These are phyloP conservation scores for Xylaria multiplex DNA, from an alignment of 2,329 filamentous ascomycete genomes.

Conservation along the genomic window DNA sequence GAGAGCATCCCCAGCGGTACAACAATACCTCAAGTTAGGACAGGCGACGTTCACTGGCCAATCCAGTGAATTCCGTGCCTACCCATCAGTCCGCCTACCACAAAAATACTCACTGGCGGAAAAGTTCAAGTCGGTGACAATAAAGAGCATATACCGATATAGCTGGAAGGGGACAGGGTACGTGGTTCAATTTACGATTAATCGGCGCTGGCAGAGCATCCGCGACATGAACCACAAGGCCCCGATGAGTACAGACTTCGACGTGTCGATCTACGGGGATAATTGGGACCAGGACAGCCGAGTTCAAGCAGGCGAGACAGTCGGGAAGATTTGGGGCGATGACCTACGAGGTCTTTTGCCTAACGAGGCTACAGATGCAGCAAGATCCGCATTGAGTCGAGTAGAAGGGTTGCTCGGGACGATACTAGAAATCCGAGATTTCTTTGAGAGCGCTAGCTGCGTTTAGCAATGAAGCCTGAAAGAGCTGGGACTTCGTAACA, in stretches of 20 bases:
- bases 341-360: conserved; percentile 43
- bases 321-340: conserved; percentile 44
- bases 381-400: conserved; percentile 49
- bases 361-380: conserved; percentile 21
- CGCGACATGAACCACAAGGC: conserved; percentile 35
- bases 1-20: conserved; percentile 39
- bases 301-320: conserved; percentile 28
- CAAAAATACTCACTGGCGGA: conserved; percentile 25
- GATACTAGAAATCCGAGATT: conserved; percentile 40
- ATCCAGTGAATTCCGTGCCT: conserved; percentile 37
- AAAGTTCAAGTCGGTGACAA: conserved; percentile 46
- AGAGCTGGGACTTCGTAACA: neutral
- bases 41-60: conserved; percentile 36
- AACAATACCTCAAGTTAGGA: conserved; percentile 43
- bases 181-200: conserved; percentile 50
- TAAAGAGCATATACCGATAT: conserved; percentile 51
- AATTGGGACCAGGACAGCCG: conserved; percentile 46
- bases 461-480: neutral
- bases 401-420: conserved; percentile 37
- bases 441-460: conserved; percentile 26
- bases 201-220: conserved; percentile 48
- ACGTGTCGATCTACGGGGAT: conserved; percentile 46
- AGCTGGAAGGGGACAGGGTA: conserved; percentile 48
- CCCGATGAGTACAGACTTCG: conserved; percentile 41
- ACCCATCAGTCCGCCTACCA: conserved; percentile 45